Evolutionary conservation across 768 basidiomycete genomes (phyloP), one percentile per base, ranked within the genome.

Genomic region (Calvatia gigantea): DNA sequence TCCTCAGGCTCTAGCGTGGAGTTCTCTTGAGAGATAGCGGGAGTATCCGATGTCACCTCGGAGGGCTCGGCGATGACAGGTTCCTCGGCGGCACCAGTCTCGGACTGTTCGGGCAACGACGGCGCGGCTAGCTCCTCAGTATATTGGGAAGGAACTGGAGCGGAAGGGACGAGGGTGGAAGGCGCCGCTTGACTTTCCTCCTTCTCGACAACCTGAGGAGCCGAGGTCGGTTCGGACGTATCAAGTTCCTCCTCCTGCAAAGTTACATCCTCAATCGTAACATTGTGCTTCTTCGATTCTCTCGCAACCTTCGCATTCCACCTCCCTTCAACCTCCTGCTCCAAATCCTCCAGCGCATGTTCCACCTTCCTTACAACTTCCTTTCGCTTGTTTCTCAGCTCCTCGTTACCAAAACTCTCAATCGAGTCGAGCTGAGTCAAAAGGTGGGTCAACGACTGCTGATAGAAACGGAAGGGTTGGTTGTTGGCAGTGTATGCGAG

Each of bases 401-500:
- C 72, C 23, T 72, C 72, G 58, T 85, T 81, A 2, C 87, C 88
- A 46, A 72, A 75, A 59, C 83, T 85, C 29, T 83, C 77, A 27
- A 90, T 73, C 0, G 73, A 75, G 61, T 90, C 88, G 23, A 89
- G 73, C 57, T 76, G 72, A 9, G 73, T 63, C 17, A 91, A 68
- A 25, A 91, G 73, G 37, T 74, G 69, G 48, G 75, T 75, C n/a
- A 89, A 69, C n/a, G 78, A 76, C 60, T 87, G 77, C 60, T 85
- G 81, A 67, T 86, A 84, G 59, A 74, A 77, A 52, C 83, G 83
- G 35, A 89, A 70, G 0, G 82, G 77, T 25, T 80, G 77, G 65
- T 89, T 90, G 44, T 65, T 69, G 8, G 79, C 61, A 25, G 81
- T 82, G 73, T 79, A 88, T 3, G 81, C 73, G 8, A 91, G 77